phyloP scores from a whole-genome alignment of 768 basidiomycete genomes.

The Coprinopsis cinerea region DNA sequence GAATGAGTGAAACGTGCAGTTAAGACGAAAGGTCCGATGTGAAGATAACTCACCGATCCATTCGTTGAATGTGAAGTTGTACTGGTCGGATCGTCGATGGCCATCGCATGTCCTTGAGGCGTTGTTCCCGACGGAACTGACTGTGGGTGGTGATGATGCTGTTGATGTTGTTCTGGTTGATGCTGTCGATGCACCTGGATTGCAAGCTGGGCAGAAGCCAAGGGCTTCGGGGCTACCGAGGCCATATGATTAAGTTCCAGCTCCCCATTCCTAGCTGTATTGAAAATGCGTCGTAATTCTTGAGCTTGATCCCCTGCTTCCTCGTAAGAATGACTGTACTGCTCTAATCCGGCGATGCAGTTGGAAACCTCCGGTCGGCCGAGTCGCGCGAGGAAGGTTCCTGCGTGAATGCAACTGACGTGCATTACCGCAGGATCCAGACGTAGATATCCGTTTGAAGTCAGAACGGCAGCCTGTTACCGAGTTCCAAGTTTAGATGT shows the following conservation, averaged over 20 bases:
- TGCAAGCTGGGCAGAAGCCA: conserved; percentile 20
- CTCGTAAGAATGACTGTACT: conserved; percentile 85
- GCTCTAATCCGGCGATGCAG: conserved; percentile 81
- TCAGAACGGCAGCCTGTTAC: conserved; percentile 69
- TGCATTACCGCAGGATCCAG: conserved; percentile 89
- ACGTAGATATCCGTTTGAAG: conserved; percentile 83
- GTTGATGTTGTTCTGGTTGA: too few species aligned
- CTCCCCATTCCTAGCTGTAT: conserved; percentile 35
- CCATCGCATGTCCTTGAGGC: conserved; percentile 10
- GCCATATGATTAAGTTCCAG: conserved; percentile 46
- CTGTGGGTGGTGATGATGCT: conserved; percentile 5
- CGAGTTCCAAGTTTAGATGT: neutral
- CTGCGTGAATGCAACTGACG: conserved; percentile 79
- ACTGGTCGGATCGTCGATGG: conserved; percentile 1
- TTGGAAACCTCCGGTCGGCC: conserved; percentile 78
- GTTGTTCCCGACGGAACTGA: conserved; percentile 2
- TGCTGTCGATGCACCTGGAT: conserved; percentile 11
- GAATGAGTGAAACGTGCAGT: too few species aligned
- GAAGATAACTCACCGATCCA: neutral
- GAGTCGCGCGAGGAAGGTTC: conserved; percentile 72
- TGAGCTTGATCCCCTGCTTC: conserved; percentile 75
- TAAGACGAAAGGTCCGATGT: too few species aligned
- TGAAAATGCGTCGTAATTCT: conserved; percentile 55
- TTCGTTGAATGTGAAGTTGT: neutral
- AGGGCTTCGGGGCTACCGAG: conserved; percentile 29